Evolutionary conservation across 495 filamentous ascomycete species (phyloP), one percentile per base, ranked within the genome.

Genomic region (Pyrenula massariospora): DNA sequence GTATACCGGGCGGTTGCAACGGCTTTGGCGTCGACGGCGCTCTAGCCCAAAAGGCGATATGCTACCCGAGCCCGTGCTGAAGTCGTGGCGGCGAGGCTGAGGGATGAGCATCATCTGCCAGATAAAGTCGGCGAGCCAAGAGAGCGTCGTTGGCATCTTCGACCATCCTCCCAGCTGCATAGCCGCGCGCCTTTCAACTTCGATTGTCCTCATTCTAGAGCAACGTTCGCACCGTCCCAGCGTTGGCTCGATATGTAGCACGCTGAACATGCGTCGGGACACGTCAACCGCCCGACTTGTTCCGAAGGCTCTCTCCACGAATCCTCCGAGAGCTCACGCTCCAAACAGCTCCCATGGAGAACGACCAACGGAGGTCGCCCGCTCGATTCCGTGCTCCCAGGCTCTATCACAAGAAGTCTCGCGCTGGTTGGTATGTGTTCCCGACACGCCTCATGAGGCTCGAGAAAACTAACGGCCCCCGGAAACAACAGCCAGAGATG

Each of bases 401-500:
- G 24, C 61, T 63, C 20, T 52, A 61, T 56, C 59, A 63, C 24
- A 57, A 55, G 47, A 63, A 63, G 25, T 63, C 56, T 12, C 53
- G 59, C 52, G 58, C 58, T 51, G 69, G 70, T 12, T 71, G 70
- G 31, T 42, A 42, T 5, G 31, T 42, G 31, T 8, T 42, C 31
- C 31, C 15, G 8, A 15, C 15, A 42, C 31, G 8, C 31, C 31
- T 42, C 31, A 15, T 42, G 5, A 15, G 5, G 15, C 15, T 42
- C 15, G 5, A 42, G 15, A 42, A n/a, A 42, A 8, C 8, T 8
- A 42, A 42, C 15, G 31, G 31, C 31, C 15, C 31, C 5, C 15
- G 15, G 15, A 42, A 42, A 42, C 31, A 42, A 42, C 15, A 42
- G 31, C 54, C 67, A 70, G 58, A 57, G 64, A 61, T 73, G 70